Conservation (phyloP, 1,284 basidiomycete genomes). For the Fistulinella cinereoalba region DNA sequence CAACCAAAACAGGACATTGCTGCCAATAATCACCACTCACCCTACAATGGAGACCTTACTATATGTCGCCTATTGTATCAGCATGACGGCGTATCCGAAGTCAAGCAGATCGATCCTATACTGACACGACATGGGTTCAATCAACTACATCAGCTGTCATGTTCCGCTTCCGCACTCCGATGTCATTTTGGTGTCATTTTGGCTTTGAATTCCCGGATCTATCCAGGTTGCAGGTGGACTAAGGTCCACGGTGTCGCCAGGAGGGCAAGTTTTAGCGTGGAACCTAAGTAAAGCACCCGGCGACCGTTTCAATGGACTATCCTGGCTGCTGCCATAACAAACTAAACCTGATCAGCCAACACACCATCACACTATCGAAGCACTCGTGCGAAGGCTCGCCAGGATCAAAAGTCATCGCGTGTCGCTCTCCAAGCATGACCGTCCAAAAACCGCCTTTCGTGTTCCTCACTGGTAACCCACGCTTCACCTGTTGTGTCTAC, state of each 20-base stretch:
- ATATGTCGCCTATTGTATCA: no score
- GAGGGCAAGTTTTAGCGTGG: background rate
- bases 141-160: no score
- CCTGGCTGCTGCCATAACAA: constrained; percentile 6
- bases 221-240: background rate
- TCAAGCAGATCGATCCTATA: background rate
- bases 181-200: background rate
- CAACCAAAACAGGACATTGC: no score
- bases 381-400: constrained; percentile 21
- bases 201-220: background rate
- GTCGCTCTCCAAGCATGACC: constrained; percentile 8
- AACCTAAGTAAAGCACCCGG: constrained; percentile 8
- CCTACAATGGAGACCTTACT: no score
- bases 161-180: no score
- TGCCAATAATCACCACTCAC: no score
- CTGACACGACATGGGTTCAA: no score
- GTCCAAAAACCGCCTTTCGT: constrained; percentile 19
- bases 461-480: constrained; percentile 1
- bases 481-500: background rate
- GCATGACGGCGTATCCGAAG: no score
- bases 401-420: constrained; percentile 15
- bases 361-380: constrained; percentile 7
- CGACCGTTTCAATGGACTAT: background rate
- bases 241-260: background rate
- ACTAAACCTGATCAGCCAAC: constrained; percentile 1